phyloP scores from a whole-genome alignment of 2,329 filamentous ascomycete genomes.

The Elsinoe perseae region DNA sequence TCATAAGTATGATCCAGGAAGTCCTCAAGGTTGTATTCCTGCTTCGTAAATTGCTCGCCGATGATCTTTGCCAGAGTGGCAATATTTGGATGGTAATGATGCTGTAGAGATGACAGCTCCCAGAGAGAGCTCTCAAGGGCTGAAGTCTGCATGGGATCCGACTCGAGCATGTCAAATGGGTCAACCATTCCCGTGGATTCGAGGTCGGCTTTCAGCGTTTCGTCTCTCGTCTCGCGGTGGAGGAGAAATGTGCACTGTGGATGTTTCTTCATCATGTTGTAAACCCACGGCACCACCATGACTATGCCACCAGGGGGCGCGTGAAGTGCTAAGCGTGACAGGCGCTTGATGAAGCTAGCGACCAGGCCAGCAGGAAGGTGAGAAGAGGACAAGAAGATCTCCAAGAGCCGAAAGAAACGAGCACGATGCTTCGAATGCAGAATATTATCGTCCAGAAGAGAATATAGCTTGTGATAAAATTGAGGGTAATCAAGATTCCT shows the following conservation, averaged over 20 bases:
- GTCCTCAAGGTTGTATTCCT: slow-evolving; percentile 89
- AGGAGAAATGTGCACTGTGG: slow-evolving; percentile 94
- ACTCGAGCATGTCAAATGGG: slow-evolving; percentile 66
- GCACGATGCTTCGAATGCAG: slow-evolving; percentile 92
- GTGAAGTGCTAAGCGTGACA: slow-evolving; percentile 74
- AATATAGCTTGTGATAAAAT: slow-evolving; percentile 92
- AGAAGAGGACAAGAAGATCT: slow-evolving; percentile 82
- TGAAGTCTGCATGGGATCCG: slow-evolving; percentile 73
- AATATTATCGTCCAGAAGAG: slow-evolving; percentile 74
- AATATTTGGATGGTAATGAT: slow-evolving; percentile 94
- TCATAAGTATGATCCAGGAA: slow-evolving; percentile 92
- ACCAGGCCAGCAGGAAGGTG: slow-evolving; percentile 87
- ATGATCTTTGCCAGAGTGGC: slow-evolving; percentile 90
- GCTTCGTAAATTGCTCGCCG: slow-evolving; percentile 94
- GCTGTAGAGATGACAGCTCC: slow-evolving; percentile 86
- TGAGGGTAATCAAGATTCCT: slow-evolving; percentile 88
- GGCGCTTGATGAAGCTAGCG: slow-evolving; percentile 92
- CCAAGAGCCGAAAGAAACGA: slow-evolving; percentile 83
- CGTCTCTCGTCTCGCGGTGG: slow-evolving; percentile 62
- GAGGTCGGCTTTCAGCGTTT: slow-evolving; percentile 51
- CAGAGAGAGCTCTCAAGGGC: slow-evolving; percentile 91
- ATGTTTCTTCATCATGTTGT: slow-evolving; percentile 87
- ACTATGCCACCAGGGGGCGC: slow-evolving; percentile 87
- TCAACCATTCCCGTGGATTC: slow-evolving; percentile 60
- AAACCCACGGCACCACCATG: slow-evolving; percentile 82